Conservation (phyloP, 148 eudicot genomes). For the Nyssa sinensis region DNA sequence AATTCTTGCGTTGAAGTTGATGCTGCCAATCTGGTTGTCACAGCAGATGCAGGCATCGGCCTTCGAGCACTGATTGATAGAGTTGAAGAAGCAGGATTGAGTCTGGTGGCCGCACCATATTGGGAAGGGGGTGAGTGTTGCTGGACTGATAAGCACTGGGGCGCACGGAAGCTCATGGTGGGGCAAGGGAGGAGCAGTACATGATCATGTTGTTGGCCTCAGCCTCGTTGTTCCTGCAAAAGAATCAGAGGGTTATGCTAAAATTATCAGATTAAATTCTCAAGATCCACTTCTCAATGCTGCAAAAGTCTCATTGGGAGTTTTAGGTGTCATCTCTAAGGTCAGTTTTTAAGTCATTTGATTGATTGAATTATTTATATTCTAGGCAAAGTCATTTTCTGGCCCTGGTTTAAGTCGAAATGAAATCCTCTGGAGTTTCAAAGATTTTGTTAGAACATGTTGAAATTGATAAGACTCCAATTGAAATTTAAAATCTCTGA, state of each 20-base stretch:
- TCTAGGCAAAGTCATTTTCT: neutral
- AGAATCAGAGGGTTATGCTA: constrained; percentile 57
- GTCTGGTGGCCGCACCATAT: constrained; percentile 73
- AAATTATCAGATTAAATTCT: constrained; percentile 36
- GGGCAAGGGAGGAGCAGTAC: constrained; percentile 80
- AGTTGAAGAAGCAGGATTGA: constrained; percentile 52
- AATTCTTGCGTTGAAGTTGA: constrained; percentile 40
- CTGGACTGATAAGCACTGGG: constrained; percentile 63
- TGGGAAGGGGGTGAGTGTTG: constrained; percentile 86
- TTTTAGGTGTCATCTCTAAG: constrained; percentile 82
- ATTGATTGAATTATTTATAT: neutral
- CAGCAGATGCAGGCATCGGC: constrained; percentile 66
- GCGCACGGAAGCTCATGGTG: constrained; percentile 93
- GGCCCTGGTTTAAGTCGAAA: neutral
- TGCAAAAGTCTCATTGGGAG: constrained; percentile 73
- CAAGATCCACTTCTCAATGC: constrained; percentile 49
- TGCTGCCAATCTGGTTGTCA: constrained; percentile 31
- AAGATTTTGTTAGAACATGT: neutral
- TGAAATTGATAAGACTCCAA: neutral
- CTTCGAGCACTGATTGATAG: constrained; percentile 52
- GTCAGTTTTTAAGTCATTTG: constrained; percentile 24
- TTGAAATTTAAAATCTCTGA: too few species aligned
- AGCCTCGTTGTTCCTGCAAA: constrained; percentile 48
- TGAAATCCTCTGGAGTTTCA: too few species aligned
- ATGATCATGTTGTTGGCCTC: constrained; percentile 68